Conservation (phyloP, 2,329 filamentous ascomycete species). For the Cladophialophora bantiana region DNA sequence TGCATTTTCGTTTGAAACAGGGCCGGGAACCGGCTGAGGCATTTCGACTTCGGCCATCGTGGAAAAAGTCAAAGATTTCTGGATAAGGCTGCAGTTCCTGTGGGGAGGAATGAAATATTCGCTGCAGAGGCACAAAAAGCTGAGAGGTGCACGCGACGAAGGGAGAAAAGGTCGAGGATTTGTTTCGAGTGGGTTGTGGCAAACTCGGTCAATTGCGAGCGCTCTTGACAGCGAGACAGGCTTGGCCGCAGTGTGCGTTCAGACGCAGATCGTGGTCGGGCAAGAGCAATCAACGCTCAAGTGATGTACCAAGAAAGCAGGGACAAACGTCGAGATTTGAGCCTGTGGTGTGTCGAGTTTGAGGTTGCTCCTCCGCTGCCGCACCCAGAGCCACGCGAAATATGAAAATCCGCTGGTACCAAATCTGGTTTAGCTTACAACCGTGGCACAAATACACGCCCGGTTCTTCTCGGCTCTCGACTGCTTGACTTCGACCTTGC, state of each 20-base stretch:
- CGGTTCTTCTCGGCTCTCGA: slow-evolving; percentile 13
- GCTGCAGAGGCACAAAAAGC: background rate
- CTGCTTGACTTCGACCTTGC: background rate
- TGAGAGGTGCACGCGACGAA: background rate
- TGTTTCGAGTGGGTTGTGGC: background rate
- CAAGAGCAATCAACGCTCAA: background rate
- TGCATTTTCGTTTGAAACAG: slow-evolving; percentile 56
- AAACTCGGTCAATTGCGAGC: background rate
- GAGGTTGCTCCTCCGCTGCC: background rate
- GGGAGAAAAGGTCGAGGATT: background rate
- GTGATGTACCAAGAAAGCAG: background rate
- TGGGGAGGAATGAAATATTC: background rate
- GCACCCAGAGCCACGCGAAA: background rate
- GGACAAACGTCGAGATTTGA: background rate
- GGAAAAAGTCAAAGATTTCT: background rate
- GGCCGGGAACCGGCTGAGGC: slow-evolving; percentile 36
- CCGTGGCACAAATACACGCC: background rate
- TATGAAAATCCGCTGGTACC: background rate
- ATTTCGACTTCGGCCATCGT: slow-evolving; percentile 42
- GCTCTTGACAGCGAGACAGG: background rate
- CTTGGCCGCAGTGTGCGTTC: background rate
- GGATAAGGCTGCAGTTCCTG: background rate
- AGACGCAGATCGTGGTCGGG: background rate
- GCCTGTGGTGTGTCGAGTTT: slow-evolving; percentile 2
- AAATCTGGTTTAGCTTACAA: slow-evolving; percentile 1